Percentiles rank a stretch among this genome's conserved stretches.
phyloP scores from a whole-genome alignment of 2,329 filamentous ascomycete genomes.

The Aspergillus thermomutatus region DNA sequence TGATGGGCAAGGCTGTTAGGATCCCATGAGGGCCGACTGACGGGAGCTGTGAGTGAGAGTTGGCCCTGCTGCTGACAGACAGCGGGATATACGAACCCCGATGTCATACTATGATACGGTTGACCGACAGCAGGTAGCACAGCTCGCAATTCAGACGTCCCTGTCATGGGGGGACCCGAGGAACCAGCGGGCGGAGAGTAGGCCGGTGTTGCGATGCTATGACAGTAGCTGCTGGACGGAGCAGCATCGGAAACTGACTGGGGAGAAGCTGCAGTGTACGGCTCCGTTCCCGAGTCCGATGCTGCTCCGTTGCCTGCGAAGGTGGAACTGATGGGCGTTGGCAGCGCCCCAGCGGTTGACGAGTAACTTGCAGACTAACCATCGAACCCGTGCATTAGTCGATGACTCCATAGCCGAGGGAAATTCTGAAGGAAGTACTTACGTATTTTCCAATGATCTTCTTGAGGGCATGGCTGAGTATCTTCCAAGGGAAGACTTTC shows the following conservation, averaged over 20 bases:
- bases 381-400: constrained; percentile 16
- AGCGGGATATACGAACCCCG: constrained; percentile 31
- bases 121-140: constrained; percentile 30
- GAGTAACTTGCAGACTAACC: constrained; percentile 64
- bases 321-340: constrained; percentile 37
- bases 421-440: constrained; percentile 38
- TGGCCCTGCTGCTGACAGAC: constrained; percentile 29
- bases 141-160: constrained; percentile 38
- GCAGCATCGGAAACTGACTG: constrained; percentile 47
- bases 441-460: constrained; percentile 99
- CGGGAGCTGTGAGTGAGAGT: constrained; percentile 28
- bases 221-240: constrained; percentile 43
- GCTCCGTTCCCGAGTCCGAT: constrained; percentile 48
- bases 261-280: constrained; percentile 47
- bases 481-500: constrained; percentile 97
- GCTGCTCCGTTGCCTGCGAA: constrained; percentile 41
- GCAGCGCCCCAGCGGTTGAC: constrained; percentile 55
- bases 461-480: constrained; percentile 79
- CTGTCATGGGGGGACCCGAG: constrained; percentile 24
- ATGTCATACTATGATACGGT: constrained; percentile 28
- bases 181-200: constrained; percentile 43
- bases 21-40: constrained; percentile 37
- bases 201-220: constrained; percentile 40
- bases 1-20: constrained; percentile 30
- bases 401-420: background rate